Evolutionary conservation across 306 rosid species (phyloP).

Genomic region (Arachis stenosperma): DNA sequence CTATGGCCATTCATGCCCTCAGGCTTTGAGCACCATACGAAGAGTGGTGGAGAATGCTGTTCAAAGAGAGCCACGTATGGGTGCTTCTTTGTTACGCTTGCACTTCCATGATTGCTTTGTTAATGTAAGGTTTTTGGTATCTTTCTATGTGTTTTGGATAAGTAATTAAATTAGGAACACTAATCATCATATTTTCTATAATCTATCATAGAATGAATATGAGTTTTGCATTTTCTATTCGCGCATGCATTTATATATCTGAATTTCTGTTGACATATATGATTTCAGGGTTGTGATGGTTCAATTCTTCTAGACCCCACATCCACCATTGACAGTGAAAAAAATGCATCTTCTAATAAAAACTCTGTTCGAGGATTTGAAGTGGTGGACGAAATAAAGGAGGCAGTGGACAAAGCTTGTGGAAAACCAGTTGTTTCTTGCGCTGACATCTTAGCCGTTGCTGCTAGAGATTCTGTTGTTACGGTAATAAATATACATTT

Average conservation of each 20-base stretch:
- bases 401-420: constrained; percentile 44
- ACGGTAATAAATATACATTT: too few species aligned
- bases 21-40: constrained; percentile 41
- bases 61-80: constrained; percentile 46
- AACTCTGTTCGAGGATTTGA: constrained; percentile 50
- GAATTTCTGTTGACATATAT: too few species aligned
- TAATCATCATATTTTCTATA: too few species aligned
- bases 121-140: constrained; percentile 27
- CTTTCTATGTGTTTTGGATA: too few species aligned
- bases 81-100: constrained; percentile 51
- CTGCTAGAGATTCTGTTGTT: constrained; percentile 50
- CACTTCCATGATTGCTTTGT: constrained; percentile 63
- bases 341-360: constrained; percentile 26
- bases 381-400: constrained; percentile 51
- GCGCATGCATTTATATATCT: too few species aligned
- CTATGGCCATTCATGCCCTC: constrained; percentile 45
- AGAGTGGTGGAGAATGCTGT: constrained; percentile 37
- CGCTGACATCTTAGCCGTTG: constrained; percentile 52
- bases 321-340: constrained; percentile 47
- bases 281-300: constrained; percentile 55
- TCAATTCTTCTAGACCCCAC: constrained; percentile 51
- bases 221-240: too few species aligned
- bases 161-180: too few species aligned
- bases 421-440: constrained; percentile 52
- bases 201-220: too few species aligned